phyloP scores from a whole-genome alignment of 169 alveolate genomes.

The Plasmodium coatneyi region DNA sequence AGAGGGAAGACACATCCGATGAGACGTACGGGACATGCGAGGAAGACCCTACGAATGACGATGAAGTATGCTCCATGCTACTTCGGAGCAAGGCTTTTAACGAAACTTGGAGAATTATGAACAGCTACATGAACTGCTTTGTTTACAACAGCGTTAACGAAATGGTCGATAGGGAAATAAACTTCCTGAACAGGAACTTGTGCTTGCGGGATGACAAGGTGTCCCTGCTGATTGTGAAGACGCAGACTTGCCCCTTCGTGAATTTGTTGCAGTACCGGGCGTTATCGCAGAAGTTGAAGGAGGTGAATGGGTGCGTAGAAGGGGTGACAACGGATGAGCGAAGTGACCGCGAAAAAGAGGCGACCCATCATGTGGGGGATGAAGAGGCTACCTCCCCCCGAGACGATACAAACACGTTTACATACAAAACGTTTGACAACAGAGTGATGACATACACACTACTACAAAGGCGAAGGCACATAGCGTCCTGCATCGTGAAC shows the following conservation, averaged over 20 bases:
- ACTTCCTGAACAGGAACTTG: slow-evolving; percentile 18
- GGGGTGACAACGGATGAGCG: background rate
- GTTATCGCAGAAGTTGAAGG: background rate
- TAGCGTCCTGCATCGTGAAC: slow-evolving; percentile 23
- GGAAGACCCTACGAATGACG: slow-evolving; percentile 8
- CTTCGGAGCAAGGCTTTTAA: slow-evolving; percentile 56
- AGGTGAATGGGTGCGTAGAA: background rate
- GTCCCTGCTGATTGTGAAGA: slow-evolving; percentile 30
- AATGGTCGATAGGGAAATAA: slow-evolving; percentile 36
- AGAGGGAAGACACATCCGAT: background rate
- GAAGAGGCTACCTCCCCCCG: background rate
- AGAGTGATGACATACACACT: background rate
- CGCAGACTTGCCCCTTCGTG: slow-evolving; percentile 51
- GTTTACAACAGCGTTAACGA: slow-evolving; percentile 44
- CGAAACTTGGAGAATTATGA: slow-evolving; percentile 39
- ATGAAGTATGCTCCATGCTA: slow-evolving; percentile 35
- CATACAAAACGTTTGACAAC: background rate
- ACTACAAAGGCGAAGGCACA: background rate
- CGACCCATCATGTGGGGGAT: background rate
- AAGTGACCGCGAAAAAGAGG: background rate
- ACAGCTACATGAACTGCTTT: slow-evolving; percentile 48
- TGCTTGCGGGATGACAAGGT: slow-evolving; percentile 49
- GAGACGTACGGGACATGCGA: background rate
- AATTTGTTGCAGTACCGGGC: slow-evolving; percentile 32
- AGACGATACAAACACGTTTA: background rate